Percentiles rank a stretch among this genome's conserved stretches.
Evolutionary conservation across 176 grass and related monocot species (phyloP).

Genomic region (Ananas comosus): DNA sequence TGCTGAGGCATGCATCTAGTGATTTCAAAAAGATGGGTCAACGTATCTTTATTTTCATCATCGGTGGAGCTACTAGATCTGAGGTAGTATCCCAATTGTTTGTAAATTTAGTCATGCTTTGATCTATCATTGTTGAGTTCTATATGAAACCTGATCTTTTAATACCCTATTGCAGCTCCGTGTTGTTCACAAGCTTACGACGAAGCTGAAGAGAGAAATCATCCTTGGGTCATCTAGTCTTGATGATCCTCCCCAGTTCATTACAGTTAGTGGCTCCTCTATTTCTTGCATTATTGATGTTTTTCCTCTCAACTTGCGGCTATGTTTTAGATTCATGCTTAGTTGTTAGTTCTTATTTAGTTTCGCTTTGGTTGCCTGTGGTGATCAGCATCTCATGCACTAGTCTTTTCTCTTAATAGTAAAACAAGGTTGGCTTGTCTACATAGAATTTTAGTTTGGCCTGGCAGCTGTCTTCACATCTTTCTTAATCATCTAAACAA

Average conservation of each 20-base stretch:
- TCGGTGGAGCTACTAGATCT: conserved; percentile 61
- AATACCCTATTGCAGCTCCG: conserved; percentile 42
- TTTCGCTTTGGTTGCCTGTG: no score
- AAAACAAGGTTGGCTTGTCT: no score
- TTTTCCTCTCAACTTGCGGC: background rate
- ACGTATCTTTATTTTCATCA: conserved; percentile 70
- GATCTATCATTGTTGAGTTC: conserved; percentile 1
- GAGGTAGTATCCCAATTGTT: conserved; percentile 30
- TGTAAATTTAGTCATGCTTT: conserved; percentile 1
- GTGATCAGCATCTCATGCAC: no score
- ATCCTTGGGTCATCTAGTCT: conserved; percentile 79
- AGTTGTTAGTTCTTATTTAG: no score
- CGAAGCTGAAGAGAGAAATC: conserved; percentile 75
- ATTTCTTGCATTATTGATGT: background rate
- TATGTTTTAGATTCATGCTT: no score
- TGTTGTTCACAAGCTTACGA: conserved; percentile 56
- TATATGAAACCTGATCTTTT: background rate
- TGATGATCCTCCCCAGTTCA: conserved; percentile 72
- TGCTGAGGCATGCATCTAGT: conserved; percentile 53
- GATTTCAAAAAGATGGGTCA: conserved; percentile 62
- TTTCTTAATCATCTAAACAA: no score
- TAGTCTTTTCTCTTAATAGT: no score
- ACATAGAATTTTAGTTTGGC: no score
- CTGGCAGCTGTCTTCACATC: no score
- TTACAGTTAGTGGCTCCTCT: conserved; percentile 45